Evolutionary conservation across 2,329 filamentous ascomycete species (phyloP), one percentile per base, ranked within the genome.

Genomic region (Tolypocladium ovalisporum): DNA sequence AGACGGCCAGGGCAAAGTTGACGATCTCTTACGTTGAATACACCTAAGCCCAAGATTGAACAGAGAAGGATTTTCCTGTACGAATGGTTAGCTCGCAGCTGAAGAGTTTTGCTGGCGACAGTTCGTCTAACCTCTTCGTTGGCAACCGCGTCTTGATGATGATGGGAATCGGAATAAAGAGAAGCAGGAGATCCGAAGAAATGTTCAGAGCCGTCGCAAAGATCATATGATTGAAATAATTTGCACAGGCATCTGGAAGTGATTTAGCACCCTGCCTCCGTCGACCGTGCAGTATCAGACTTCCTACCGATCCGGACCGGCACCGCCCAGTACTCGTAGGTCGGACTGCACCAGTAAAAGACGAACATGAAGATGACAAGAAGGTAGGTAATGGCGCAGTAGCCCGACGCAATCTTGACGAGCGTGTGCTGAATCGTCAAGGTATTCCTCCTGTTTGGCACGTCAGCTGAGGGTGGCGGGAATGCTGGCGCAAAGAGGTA

Each of bases 41-140:
- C 64, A 1, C 83, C 83, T 2, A 86, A 71, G 2, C 76, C 72
- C 65, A 86, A 85, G 35, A 86, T 75, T 35, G 70, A 73, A 52
- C 79, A 74, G 0, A 86, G 70, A 0, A 81, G 74, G 0, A 79
- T 54, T 64, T 85, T 86, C 57, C 80, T 72, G 3, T 8, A 10
- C 12, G 5, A 3, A 2, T 4, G 2, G 49, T 55, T 42, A 56
- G 55, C 56, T n/a, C 19, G 10, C 36, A 36, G 24, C 7, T 4
- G 7, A 40, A 51, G 6, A n/a, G n/a, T n/a, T 9, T 6, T 19
- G 27, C 10, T n/a, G 17, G 13, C 24, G 24, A 17, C 44, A 29
- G 10, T n/a, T 13, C 12, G 27, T 13, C 27, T 27, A 12, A 63
- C 63, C 62, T 64, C 57, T 69, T 70, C 5, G 66, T 57, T 6